Evolutionary conservation across 805 yeast species (phyloP).

Genomic region (Lachancea meyersii): DNA sequence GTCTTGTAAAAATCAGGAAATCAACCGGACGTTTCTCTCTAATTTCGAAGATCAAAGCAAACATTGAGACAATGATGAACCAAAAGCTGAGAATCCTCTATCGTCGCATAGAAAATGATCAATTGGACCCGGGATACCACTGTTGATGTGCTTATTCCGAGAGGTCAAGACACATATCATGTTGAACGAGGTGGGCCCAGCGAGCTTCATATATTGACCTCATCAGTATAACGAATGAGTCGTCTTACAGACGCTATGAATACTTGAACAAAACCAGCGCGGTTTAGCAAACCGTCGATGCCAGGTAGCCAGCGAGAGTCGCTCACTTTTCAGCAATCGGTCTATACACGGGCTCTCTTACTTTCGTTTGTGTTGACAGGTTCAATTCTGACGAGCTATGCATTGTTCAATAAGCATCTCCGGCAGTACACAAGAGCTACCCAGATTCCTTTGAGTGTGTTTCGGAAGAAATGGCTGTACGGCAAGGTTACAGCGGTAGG

Average conservation of each 20-base stretch:
- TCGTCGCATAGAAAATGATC: no score
- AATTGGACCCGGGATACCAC: no score
- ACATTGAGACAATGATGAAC: no score
- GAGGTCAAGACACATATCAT: no score
- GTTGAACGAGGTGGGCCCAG: no score
- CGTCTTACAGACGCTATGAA: neutral
- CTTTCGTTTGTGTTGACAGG: constrained; percentile 34
- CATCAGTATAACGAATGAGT: neutral
- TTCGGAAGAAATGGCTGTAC: constrained; percentile 41
- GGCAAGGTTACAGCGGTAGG: constrained; percentile 89
- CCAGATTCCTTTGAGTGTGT: constrained; percentile 44
- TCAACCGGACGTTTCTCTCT: no score
- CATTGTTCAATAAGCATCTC: constrained; percentile 42
- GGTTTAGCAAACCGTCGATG: constrained; percentile 5
- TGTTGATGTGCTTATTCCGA: no score
- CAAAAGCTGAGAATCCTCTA: no score
- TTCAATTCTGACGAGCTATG: constrained; percentile 38
- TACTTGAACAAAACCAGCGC: neutral
- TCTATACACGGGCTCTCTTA: constrained; percentile 22
- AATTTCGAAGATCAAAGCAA: no score
- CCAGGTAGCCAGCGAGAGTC: constrained; percentile 6
- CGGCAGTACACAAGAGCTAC: constrained; percentile 44
- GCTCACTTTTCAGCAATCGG: constrained; percentile 4
- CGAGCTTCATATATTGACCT: neutral
- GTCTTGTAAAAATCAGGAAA: no score